Percentiles rank a stretch among this genome's conserved stretches.
These are phyloP conservation scores for Diaporthe ilicicola DNA, from an alignment of 2,329 filamentous ascomycete species.

Conservation along the genomic window DNA sequence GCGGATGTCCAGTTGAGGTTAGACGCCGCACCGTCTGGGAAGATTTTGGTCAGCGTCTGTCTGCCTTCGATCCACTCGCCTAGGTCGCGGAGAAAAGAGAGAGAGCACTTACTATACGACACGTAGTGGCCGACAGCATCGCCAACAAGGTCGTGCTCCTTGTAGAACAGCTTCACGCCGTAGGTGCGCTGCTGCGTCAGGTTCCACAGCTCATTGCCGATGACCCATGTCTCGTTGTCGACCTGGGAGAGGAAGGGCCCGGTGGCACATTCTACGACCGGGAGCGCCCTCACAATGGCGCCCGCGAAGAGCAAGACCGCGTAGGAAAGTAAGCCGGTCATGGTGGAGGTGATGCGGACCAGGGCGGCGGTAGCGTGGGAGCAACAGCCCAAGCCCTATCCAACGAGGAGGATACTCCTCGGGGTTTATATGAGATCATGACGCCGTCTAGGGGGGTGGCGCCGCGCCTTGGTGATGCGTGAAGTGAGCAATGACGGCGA, in stretches of 20 bases:
- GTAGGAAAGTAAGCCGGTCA: background rate
- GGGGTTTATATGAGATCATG: conserved; percentile 2
- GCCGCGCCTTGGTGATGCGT: background rate
- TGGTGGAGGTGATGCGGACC: background rate
- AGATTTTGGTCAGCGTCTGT: background rate
- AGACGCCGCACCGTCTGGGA: conserved; percentile 53
- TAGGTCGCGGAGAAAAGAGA: no score
- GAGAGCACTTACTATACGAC: conserved; percentile 40
- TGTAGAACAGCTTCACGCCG: conserved; percentile 42
- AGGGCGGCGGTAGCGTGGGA: background rate
- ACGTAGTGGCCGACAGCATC: conserved; percentile 44
- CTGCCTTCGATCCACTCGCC: background rate
- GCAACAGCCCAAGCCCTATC: background rate
- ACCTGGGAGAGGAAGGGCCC: conserved; percentile 40
- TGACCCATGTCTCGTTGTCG: conserved; percentile 41
- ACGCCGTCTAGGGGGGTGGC: background rate
- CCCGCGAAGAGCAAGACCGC: background rate
- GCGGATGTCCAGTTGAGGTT: conserved; percentile 58
- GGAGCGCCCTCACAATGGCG: background rate
- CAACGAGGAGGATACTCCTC: background rate
- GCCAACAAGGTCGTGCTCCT: conserved; percentile 38
- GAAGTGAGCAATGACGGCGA: background rate
- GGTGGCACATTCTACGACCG: conserved; percentile 14
- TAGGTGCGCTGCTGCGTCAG: conserved; percentile 40
- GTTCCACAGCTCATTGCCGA: conserved; percentile 37